Base-by-base conservation (phyloP, 2,329 filamentous ascomycete genomes). In the Sarocladium strictum region DNA sequence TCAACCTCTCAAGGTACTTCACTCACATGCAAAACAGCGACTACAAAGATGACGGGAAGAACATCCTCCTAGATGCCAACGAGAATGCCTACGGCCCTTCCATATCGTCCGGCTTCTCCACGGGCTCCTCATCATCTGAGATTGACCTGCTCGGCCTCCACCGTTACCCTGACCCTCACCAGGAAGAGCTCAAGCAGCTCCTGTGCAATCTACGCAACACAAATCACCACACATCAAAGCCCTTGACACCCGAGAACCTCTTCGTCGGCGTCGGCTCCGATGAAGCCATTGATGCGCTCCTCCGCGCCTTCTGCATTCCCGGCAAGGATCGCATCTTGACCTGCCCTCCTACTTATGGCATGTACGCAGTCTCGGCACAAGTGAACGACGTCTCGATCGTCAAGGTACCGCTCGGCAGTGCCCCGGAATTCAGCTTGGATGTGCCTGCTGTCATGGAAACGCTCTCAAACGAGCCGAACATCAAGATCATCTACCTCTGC, bases 11-110 rank as follows among this genome's bases (percentile, higher is more conserved):
- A n/a, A n/a, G n/a, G n/a, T n/a, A n/a, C n/a, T n/a, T n/a, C n/a
- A n/a, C n/a, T n/a, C n/a, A n/a, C n/a, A n/a, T n/a, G n/a, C n/a
- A n/a, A n/a, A n/a, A 53, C 67, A 95, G 90, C 75, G 94, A 99
- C 80, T 97, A 99, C 81, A 97, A 99, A 76, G 93, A 99, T 69
- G 89, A 99, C 68, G 94, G 94, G 62, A 93, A 85, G 56, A 97
- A 97, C 66, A 85, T 97, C 64, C 86, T 99, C 53, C 87, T 99
- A 61, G 94, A 99, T 69, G 94, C 94, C 63, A 99, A 99, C 66
- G 94, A 99, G 75, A 99, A 99, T 67, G 91, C 94, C 57, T 97
- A 87, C 65, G 94, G 94, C 0, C 93, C 94, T 0, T 87, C 89
- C 1, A 75, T 97, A 50, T 74, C 78, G 1, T 65, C 78, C 38